These are phyloP conservation scores for Xylaria sp. DNA, from an alignment of 2,329 filamentous ascomycete genomes.

Conservation along the genomic window DNA sequence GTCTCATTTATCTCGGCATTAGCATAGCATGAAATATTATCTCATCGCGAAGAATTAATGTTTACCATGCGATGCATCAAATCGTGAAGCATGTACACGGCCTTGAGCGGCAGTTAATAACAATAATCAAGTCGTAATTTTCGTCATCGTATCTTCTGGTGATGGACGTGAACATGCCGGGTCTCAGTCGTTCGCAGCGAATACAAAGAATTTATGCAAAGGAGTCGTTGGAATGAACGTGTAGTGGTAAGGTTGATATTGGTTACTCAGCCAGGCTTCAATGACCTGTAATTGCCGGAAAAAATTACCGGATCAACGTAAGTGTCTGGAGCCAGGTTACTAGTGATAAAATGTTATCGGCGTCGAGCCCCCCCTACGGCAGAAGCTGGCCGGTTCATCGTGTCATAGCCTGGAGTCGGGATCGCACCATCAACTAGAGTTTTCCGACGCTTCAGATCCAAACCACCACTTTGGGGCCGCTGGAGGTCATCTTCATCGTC, in stretches of 20 bases:
- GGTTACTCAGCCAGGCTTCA: conserved; percentile 35
- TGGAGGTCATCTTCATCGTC: conserved; percentile 69
- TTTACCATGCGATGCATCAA: conserved; percentile 49
- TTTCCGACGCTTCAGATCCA: conserved; percentile 81
- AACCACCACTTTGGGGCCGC: conserved; percentile 70
- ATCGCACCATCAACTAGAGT: conserved; percentile 72
- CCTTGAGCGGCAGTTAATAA: conserved; percentile 49
- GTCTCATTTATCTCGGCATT: conserved; percentile 48
- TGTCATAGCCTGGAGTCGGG: conserved; percentile 61
- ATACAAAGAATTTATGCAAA: conserved; percentile 51
- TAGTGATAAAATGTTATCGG: conserved; percentile 36
- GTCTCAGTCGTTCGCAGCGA: conserved; percentile 49
- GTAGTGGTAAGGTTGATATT: conserved; percentile 19
- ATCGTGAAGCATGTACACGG: conserved; percentile 51
- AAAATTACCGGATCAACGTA: neutral
- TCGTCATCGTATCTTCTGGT: conserved; percentile 52
- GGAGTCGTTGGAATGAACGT: conserved; percentile 42
- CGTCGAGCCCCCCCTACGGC: conserved; percentile 52
- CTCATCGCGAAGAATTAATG: conserved; percentile 46
- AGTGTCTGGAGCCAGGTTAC: neutral
- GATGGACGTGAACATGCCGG: conserved; percentile 48
- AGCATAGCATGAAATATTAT: conserved; percentile 41
- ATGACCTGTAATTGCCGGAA: conserved; percentile 8
- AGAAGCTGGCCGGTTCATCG: conserved; percentile 59
- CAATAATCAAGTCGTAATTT: conserved; percentile 54